Base-by-base conservation (phyloP, 23 red algal species). In the Gracilaria caudata region DNA sequence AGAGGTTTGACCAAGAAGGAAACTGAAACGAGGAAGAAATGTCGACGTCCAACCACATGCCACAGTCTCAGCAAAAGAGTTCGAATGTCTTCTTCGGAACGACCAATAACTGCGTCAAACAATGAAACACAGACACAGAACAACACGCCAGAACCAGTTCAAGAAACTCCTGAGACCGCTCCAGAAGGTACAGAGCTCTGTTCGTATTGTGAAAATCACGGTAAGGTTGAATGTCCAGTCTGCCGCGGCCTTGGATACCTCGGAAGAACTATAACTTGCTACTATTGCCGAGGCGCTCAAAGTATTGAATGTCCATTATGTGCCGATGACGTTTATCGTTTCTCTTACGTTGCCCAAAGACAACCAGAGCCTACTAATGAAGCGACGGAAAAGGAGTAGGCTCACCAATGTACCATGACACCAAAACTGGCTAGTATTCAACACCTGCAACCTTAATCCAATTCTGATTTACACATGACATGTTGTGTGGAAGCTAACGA, bases 221-320 rank as follows among this genome's bases (percentile, higher is more conserved):
- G 76, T 9, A 26, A 26, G 7, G 88, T 96, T 26, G 37, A 64
- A 36, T 96, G 94, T 68, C 94, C 94, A 26, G 87, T 88, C 25
- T 96, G 94, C 36, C 51, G 84, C 2, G 86, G 94, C 14, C 82
- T 54, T 14, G 94, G 94, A 41, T 78, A 83, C 58, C 79, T 81
- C 26, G 94, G 94, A 23, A 79, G 94, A 51, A 96, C 94, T 23
- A 96, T 96, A 71, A 68, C 43, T 0, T 96, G 94, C 44, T 86
- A 84, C 66, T 96, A 96, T 56, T 96, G 94, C 83, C 53, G 65
- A 3, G 94, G 94, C 20, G 68, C 64, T 38, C 73, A 92, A 35
- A 47, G 21, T 37, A 84, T 96, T 5, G 81, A 80, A 76, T 96
- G 94, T 64, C 94, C 94, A 35, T 60, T 96, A 25, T 96, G 94